Conservation (phyloP, 1,284 basidiomycete species). For the Mycosarcoma mackinlayi region DNA sequence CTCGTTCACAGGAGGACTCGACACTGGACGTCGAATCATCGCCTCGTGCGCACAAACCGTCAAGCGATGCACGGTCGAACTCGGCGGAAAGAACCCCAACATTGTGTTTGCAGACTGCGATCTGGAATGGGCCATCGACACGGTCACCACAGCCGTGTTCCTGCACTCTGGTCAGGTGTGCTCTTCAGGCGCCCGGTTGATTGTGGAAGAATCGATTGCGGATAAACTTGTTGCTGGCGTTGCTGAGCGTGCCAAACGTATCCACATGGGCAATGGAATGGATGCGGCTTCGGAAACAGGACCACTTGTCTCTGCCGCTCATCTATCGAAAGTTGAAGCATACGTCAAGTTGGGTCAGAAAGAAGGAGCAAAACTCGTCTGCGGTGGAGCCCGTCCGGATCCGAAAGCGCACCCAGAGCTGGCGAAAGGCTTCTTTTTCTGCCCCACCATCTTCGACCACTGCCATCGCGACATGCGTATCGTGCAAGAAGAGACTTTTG, state of each 20-base stretch:
- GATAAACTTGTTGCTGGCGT: constrained; percentile 64
- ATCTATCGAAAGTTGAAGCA: constrained; percentile 61
- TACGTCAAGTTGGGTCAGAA: constrained; percentile 56
- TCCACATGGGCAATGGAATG: constrained; percentile 64
- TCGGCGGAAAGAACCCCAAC: constrained; percentile 68
- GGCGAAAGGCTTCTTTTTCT: constrained; percentile 66
- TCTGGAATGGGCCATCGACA: constrained; percentile 65
- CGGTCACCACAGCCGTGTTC: constrained; percentile 65
- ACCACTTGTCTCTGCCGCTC: constrained; percentile 63
- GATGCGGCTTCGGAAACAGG: constrained; percentile 62
- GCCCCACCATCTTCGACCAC: constrained; percentile 65
- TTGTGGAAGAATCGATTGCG: constrained; percentile 66
- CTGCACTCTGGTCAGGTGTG: constrained; percentile 68
- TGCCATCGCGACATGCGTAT: constrained; percentile 67
- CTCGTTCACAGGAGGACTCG: constrained; percentile 66
- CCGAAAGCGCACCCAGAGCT: constrained; percentile 54
- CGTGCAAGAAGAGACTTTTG: constrained; percentile 67
- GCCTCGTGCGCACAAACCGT: constrained; percentile 59
- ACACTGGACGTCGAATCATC: constrained; percentile 64
- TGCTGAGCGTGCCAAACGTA: constrained; percentile 61
- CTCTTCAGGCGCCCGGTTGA: constrained; percentile 64
- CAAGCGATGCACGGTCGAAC: constrained; percentile 66
- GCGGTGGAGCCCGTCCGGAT: constrained; percentile 62
- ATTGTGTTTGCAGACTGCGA: constrained; percentile 67
- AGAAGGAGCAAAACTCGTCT: constrained; percentile 62